Evolutionary conservation across 2,329 filamentous ascomycete species (phyloP).

Genomic region (Elsinoe australis): DNA sequence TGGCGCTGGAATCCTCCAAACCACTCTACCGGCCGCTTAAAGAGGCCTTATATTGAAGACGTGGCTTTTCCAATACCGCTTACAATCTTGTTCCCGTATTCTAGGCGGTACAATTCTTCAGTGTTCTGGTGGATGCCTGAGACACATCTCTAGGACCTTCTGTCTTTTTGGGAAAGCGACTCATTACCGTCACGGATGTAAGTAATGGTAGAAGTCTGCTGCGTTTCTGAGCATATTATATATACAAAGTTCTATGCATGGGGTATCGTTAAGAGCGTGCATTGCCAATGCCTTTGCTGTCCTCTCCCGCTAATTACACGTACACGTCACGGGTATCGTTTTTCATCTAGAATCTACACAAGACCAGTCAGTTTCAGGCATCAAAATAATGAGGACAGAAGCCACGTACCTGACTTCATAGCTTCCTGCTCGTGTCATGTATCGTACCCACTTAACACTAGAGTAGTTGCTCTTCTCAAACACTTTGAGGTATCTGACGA

Average conservation of each 20-base stretch:
- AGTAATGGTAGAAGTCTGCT: too few relatives aligned
- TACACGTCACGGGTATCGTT: neutral
- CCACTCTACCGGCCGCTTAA: neutral
- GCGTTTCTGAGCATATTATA: neutral
- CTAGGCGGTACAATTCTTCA: neutral
- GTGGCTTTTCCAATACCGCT: neutral
- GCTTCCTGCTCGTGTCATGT: slow-evolving; percentile 96
- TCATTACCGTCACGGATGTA: too few relatives aligned
- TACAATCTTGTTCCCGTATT: neutral
- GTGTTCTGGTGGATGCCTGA: neutral
- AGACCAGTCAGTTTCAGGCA: slow-evolving; percentile 4
- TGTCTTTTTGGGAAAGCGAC: too few relatives aligned
- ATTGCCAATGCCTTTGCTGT: too few relatives aligned
- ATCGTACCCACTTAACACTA: slow-evolving; percentile 97
- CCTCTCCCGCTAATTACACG: too few relatives aligned
- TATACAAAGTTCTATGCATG: neutral
- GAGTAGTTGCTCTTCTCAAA: slow-evolving; percentile 99
- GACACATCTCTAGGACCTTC: too few relatives aligned
- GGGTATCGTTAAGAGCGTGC: slow-evolving; percentile 12
- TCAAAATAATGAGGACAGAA: neutral
- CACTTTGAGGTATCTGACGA: slow-evolving; percentile 93
- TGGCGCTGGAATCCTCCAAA: neutral
- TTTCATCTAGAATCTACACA: slow-evolving; percentile 3
- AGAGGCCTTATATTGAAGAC: neutral
- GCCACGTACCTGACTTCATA: slow-evolving; percentile 77